Evolutionary conservation across 768 basidiomycete species (phyloP).

Genomic region (Psilocybe cubensis): DNA sequence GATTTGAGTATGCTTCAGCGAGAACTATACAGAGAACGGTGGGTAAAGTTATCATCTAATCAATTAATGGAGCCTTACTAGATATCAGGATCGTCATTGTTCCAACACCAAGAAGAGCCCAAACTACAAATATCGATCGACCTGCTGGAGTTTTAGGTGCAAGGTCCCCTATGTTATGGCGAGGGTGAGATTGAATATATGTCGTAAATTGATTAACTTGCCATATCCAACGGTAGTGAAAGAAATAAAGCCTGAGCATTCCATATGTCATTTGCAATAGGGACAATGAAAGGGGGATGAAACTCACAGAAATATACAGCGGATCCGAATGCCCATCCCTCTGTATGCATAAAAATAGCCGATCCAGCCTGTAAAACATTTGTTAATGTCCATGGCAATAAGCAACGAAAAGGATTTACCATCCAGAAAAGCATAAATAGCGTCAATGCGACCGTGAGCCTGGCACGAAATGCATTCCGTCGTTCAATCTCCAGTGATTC

Average conservation of each 20-base stretch:
- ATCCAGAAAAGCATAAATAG: constrained; percentile 83
- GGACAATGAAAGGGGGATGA: not conserved
- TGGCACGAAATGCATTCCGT: constrained; percentile 56
- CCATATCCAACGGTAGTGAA: constrained; percentile 80
- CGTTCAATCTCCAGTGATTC: constrained; percentile 44
- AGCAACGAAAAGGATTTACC: constrained; percentile 35
- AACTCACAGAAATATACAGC: constrained; percentile 75
- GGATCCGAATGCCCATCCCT: constrained; percentile 65
- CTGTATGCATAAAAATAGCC: constrained; percentile 68
- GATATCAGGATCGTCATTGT: constrained; percentile 79
- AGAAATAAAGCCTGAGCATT: constrained; percentile 59
- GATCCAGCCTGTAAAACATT: constrained; percentile 56
- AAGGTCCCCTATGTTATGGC: constrained; percentile 50
- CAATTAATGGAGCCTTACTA: constrained; percentile 40
- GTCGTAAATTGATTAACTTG: too few species aligned
- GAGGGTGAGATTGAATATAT: not conserved
- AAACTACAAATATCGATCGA: constrained; percentile 75
- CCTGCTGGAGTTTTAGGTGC: constrained; percentile 68
- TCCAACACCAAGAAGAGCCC: constrained; percentile 78
- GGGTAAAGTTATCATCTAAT: not conserved
- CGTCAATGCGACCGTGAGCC: constrained; percentile 57
- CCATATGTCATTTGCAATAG: not conserved
- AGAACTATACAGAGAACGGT: constrained; percentile 12
- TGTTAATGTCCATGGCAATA: not conserved
- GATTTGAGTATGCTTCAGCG: constrained; percentile 65